Evolutionary conservation across 2,329 filamentous ascomycete genomes (phyloP).

Genomic region (Apiospora kogelbergensis): DNA sequence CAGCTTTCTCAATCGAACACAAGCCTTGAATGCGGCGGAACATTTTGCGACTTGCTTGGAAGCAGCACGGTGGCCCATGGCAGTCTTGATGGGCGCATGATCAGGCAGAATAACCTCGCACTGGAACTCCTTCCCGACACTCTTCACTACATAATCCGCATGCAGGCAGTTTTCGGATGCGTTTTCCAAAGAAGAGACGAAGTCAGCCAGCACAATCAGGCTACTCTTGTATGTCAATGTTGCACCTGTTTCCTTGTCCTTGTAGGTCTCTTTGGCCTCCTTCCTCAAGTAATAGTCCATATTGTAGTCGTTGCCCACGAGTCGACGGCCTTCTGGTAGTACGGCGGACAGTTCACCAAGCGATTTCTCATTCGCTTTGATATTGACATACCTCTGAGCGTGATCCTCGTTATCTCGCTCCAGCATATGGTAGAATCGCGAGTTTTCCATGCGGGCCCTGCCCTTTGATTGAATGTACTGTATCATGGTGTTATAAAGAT

Average conservation of each 20-base stretch:
- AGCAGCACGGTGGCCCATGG: conserved; percentile 60
- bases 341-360: conserved; percentile 76
- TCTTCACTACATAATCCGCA: conserved; percentile 62
- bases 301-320: conserved; percentile 60
- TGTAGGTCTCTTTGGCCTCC: conserved; percentile 54
- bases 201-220: conserved; percentile 69
- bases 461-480: conserved; percentile 94
- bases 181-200: conserved; percentile 66
- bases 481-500: conserved; percentile 86
- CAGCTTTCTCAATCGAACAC: conserved; percentile 64
- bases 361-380: conserved; percentile 57
- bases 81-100: conserved; percentile 67
- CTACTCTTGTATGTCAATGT: conserved; percentile 77
- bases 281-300: conserved; percentile 55
- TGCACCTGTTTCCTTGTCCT: conserved; percentile 67
- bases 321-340: conserved; percentile 71
- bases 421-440: conserved; percentile 81
- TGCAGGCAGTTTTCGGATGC: conserved; percentile 33
- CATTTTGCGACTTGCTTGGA: conserved; percentile 82
- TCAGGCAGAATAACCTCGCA: conserved; percentile 81
- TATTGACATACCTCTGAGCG: conserved; percentile 54
- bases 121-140: conserved; percentile 59
- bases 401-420: conserved; percentile 70
- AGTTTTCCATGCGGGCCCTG: conserved; percentile 74
- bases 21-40: conserved; percentile 84